phyloP scores from a whole-genome alignment of 2,329 filamentous ascomycete species.

The Dactylellina sp. region DNA sequence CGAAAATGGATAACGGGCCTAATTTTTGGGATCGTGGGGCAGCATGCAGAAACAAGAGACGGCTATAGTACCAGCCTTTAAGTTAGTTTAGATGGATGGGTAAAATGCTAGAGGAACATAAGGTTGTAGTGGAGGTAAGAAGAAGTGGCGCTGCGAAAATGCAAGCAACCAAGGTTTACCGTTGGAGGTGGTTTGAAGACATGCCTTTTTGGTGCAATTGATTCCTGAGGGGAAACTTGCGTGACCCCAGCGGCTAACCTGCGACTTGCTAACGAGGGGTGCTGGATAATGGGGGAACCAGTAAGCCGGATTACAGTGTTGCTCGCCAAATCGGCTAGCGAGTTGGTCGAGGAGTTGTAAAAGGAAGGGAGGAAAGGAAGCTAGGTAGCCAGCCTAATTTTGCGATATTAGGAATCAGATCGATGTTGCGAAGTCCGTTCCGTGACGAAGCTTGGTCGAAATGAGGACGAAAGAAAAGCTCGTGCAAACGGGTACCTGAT shows the following conservation, averaged over 20 bases:
- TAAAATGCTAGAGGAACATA: slow-evolving; percentile 13
- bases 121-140: slow-evolving; percentile 12
- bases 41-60: slow-evolving; percentile 42
- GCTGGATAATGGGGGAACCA: neutral
- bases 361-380: slow-evolving; percentile 26
- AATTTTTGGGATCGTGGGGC: slow-evolving; percentile 50
- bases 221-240: slow-evolving; percentile 34
- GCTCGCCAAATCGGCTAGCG: slow-evolving; percentile 39
- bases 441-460: slow-evolving; percentile 31
- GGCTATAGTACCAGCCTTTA: slow-evolving; percentile 40
- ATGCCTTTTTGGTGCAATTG: slow-evolving; percentile 45
- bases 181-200: slow-evolving; percentile 48
- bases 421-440: slow-evolving; percentile 19
- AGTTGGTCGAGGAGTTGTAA: slow-evolving; percentile 18
- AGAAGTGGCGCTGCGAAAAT: slow-evolving; percentile 36
- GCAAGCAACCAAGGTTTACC: slow-evolving; percentile 41
- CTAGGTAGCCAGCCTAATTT: slow-evolving; percentile 39
- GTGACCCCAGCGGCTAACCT: slow-evolving; percentile 43
- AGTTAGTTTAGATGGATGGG: slow-evolving; percentile 51
- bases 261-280: slow-evolving; percentile 30
- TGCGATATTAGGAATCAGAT: slow-evolving; percentile 29
- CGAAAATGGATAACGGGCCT: slow-evolving; percentile 41
- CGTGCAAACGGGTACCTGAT: slow-evolving; percentile 54
- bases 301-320: slow-evolving; percentile 28
- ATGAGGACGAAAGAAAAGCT: slow-evolving; percentile 23